These are phyloP conservation scores for Volvox reticuliferus DNA, from an alignment of 139 green algal species.

Conservation along the genomic window DNA sequence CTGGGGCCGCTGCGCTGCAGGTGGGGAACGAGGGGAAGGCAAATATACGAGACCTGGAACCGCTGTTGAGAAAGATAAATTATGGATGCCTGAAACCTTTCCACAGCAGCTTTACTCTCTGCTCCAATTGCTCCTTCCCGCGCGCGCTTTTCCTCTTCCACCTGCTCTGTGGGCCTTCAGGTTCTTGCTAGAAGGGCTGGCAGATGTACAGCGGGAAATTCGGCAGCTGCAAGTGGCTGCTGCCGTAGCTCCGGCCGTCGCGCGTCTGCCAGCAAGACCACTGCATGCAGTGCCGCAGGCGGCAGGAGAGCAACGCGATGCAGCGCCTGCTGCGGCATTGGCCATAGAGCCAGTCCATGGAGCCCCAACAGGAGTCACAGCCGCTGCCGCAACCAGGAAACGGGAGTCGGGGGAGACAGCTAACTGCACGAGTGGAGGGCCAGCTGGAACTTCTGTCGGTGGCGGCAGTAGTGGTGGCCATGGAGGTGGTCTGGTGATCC, in stretches of 20 bases:
- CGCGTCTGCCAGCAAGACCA: neutral
- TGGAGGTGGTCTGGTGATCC: constrained; percentile 5
- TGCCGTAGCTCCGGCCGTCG: neutral
- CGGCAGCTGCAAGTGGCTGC: neutral
- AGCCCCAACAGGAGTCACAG: neutral
- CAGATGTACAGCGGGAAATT: neutral
- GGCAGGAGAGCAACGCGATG: neutral
- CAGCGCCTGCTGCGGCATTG: neutral
- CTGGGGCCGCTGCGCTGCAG: constrained; percentile 11
- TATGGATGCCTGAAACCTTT: no score
- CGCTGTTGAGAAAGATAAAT: no score
- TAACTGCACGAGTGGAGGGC: no score
- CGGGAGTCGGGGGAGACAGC: no score
- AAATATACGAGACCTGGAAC: neutral
- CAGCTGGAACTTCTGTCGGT: no score
- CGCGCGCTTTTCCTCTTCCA: neutral
- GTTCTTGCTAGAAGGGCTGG: constrained; percentile 10
- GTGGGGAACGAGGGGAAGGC: neutral
- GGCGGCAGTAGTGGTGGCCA: neutral
- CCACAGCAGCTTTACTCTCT: no score
- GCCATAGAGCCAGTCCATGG: no score
- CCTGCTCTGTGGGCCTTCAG: neutral
- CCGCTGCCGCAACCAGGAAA: neutral
- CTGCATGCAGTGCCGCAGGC: neutral
- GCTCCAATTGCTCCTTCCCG: neutral